phyloP scores from a whole-genome alignment of 768 basidiomycete species.

The Boletales sp. region DNA sequence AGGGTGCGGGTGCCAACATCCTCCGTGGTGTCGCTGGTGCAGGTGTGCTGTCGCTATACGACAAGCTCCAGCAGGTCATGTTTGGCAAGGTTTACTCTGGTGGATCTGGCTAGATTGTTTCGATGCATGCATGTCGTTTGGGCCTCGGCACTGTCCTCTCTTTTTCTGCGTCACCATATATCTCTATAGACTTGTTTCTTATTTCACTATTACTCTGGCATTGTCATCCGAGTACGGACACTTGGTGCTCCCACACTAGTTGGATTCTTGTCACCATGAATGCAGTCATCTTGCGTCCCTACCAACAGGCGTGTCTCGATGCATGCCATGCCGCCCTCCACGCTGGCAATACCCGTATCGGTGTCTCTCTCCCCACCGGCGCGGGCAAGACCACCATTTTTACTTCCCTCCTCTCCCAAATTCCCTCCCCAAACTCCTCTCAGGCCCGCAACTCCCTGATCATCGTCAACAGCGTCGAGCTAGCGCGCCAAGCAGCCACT shows the following conservation, averaged over 20 bases:
- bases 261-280: slow-evolving; percentile 10
- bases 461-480: slow-evolving; percentile 86
- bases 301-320: slow-evolving; percentile 78
- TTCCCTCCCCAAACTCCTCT: slow-evolving; percentile 43
- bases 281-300: slow-evolving; percentile 61
- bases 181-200: slow-evolving; percentile 32
- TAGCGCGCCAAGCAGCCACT: slow-evolving; percentile 80
- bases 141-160: slow-evolving; percentile 32
- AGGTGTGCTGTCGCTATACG: slow-evolving; percentile 98
- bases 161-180: slow-evolving; percentile 24
- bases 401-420: slow-evolving; percentile 69
- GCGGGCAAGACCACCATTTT: slow-evolving; percentile 92
- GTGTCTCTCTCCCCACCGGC: slow-evolving; percentile 83
- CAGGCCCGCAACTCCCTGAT: slow-evolving; percentile 64
- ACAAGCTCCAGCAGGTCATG: slow-evolving; percentile 94
- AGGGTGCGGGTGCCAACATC: slow-evolving; percentile 95
- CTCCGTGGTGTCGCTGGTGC: slow-evolving; percentile 99
- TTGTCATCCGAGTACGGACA: slow-evolving; percentile 19
- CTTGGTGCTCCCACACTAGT: slow-evolving; percentile 22
- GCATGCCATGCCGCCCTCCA: slow-evolving; percentile 72
- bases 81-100: slow-evolving; percentile 99
- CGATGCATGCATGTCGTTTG: slow-evolving; percentile 12
- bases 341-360: slow-evolving; percentile 69
- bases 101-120: slow-evolving; percentile 44
- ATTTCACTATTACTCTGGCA: slow-evolving; percentile 24